Evolutionary conservation across 805 yeast species (phyloP).

Genomic region (Yamadazyma takamatsuzukensis): DNA sequence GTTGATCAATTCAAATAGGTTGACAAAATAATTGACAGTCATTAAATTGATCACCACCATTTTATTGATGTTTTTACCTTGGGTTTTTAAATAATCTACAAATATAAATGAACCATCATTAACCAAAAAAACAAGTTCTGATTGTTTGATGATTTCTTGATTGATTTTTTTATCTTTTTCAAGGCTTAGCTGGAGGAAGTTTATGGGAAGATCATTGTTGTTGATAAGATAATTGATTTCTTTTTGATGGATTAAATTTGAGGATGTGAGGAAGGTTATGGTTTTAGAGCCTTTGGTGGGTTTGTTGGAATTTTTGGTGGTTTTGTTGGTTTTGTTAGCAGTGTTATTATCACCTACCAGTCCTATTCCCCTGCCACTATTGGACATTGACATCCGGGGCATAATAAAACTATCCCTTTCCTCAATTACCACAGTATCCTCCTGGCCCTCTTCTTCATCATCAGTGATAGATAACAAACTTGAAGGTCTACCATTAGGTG

Average conservation of each 20-base stretch:
- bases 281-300: no score
- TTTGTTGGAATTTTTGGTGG: conserved; percentile 2
- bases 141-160: conserved; percentile 16
- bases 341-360: no score
- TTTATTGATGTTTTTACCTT: conserved; percentile 13
- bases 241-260: conserved; percentile 14
- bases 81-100: conserved; percentile 19
- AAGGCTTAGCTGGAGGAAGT: conserved; percentile 4
- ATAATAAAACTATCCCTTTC: conserved; percentile 26
- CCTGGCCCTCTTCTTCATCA: conserved; percentile 10
- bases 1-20: conserved; percentile 34
- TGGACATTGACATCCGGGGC: conserved; percentile 32
- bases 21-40: conserved; percentile 37
- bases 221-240: conserved; percentile 16
- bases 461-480: conserved; percentile 12
- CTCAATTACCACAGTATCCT: not conserved
- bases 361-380: no score
- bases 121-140: conserved; percentile 30
- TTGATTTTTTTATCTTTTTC: conserved; percentile 8
- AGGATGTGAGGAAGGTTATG: conserved; percentile 22
- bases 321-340: no score
- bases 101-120: conserved; percentile 36
- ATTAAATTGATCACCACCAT: conserved; percentile 36
- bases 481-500: conserved; percentile 11
- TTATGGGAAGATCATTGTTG: conserved; percentile 11